phyloP scores from a whole-genome alignment of 2,329 filamentous ascomycete species.

The Rutstroemia sp. region DNA sequence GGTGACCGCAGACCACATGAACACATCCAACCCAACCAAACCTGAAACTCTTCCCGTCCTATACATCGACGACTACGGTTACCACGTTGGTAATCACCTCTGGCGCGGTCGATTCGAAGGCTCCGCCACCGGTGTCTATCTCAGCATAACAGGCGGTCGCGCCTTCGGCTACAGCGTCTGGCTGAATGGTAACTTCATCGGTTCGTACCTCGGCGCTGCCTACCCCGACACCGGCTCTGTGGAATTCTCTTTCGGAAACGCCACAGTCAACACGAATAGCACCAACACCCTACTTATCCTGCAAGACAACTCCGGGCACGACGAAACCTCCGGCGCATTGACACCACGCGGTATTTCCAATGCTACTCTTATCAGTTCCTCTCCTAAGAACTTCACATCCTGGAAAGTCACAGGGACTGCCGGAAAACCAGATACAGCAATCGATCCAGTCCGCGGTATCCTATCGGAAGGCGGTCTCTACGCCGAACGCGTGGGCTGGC shows the following conservation, averaged over 20 bases:
- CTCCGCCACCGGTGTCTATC: slow-evolving; percentile 24
- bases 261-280: slow-evolving; percentile 31
- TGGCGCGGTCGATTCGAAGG: slow-evolving; percentile 31
- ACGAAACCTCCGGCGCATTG: slow-evolving; percentile 40
- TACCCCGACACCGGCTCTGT: slow-evolving; percentile 28
- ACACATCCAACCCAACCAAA: slow-evolving; percentile 27
- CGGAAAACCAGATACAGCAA: slow-evolving; percentile 35
- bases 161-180: slow-evolving; percentile 13
- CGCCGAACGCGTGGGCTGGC: slow-evolving; percentile 50
- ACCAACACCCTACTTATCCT: slow-evolving; percentile 44
- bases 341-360: slow-evolving; percentile 44
- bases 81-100: slow-evolving; percentile 37
- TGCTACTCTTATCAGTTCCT: slow-evolving; percentile 38
- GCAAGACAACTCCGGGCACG: slow-evolving; percentile 53
- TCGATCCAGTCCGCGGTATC: slow-evolving; percentile 46
- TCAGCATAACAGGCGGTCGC: slow-evolving; percentile 12
- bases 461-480: slow-evolving; percentile 51
- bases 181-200: slow-evolving; percentile 49
- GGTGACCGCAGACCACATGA: slow-evolving; percentile 4
- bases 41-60: slow-evolving; percentile 37
- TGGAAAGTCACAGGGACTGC: slow-evolving; percentile 54
- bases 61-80: slow-evolving; percentile 38
- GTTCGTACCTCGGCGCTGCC: slow-evolving; percentile 39
- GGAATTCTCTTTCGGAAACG: slow-evolving; percentile 29
- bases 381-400: slow-evolving; percentile 15